Base-by-base conservation (phyloP, 495 filamentous ascomycete genomes). In the Penicillium flavigenum region DNA sequence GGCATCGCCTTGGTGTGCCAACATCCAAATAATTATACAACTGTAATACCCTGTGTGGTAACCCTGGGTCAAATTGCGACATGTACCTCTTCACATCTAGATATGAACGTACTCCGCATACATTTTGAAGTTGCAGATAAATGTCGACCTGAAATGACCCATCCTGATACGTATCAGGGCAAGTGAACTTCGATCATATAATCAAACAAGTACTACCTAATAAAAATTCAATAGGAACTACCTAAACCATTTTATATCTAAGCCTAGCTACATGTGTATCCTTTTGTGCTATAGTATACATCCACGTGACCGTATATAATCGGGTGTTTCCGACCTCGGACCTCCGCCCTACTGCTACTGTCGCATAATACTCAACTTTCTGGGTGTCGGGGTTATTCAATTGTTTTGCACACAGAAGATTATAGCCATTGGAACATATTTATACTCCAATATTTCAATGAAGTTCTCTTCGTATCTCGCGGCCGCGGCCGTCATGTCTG, bases 391-490 rank as follows among this genome's bases (percentile, higher is more conserved):
- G 10, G 22, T 29, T 20, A 14, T 14, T 17, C 16, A 41, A 52
- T 52, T 52, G 22, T 4, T 22, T 17, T 16, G 20, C 24, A 17
- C 0, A 27, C 16, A 29, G 32, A 42, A 26, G 17, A 4, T 31
- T 4, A 27, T 19, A n/a, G n/a, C 0, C 3, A 17, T 29, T 19
- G 4, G 22, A 27, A 17, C 22, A 31, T 41, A 31, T 42, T 3
- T 29, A 1, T 9, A 29, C 27, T n/a, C 14, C 22, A 19, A 24
- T 6, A 5, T n/a, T 20, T 5, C 48, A 57, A 69, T 69, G 66
- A 66, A 67, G 59, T 54, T 60, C 43, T 31, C 62, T 46, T 58
- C 51, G 20, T 65, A 59, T 34, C 47, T 74, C 8, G 59, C 64
- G 50, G 60, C 63, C 6, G 62, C 49, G 22, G 58, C 70, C 10